phyloP scores from a whole-genome alignment of 1,284 basidiomycete genomes.

The Xanthoconium separans region DNA sequence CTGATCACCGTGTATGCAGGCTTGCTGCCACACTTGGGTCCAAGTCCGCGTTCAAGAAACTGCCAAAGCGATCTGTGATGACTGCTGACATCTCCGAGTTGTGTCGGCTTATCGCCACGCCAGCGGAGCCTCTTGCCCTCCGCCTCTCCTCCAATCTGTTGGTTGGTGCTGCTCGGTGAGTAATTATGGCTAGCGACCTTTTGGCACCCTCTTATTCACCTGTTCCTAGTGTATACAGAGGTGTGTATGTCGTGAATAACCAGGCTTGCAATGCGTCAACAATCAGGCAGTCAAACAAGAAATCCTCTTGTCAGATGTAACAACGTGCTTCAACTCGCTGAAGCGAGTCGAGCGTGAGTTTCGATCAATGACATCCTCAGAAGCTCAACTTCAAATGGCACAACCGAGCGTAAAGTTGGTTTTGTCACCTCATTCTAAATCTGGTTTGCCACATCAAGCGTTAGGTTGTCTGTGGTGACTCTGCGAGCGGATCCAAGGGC shows the following conservation, averaged over 20 bases:
- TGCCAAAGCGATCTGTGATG: slow-evolving; percentile 77
- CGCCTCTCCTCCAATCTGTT: slow-evolving; percentile 84
- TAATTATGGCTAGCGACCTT: slow-evolving; percentile 2
- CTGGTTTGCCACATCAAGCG: not conserved
- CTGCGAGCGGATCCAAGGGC: slow-evolving; percentile 53
- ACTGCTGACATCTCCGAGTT: slow-evolving; percentile 78
- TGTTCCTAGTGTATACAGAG: slow-evolving; percentile 65
- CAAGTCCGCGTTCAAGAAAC: slow-evolving; percentile 78
- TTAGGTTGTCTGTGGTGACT: slow-evolving; percentile 60
- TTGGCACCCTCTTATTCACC: slow-evolving; percentile 28
- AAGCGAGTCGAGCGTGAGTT: slow-evolving; percentile 73
- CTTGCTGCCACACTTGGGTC: slow-evolving; percentile 86
- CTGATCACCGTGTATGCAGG: slow-evolving; percentile 45
- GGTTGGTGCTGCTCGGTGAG: slow-evolving; percentile 82
- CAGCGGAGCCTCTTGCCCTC: slow-evolving; percentile 81
- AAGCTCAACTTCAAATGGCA: slow-evolving; percentile 62
- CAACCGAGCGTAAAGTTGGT: slow-evolving; percentile 62
- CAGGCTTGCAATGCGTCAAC: not conserved
- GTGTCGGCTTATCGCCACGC: slow-evolving; percentile 77
- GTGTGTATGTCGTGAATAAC: slow-evolving; percentile 32
- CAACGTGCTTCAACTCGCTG: slow-evolving; percentile 67
- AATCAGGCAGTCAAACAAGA: slow-evolving; percentile 73
- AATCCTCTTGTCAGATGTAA: slow-evolving; percentile 76
- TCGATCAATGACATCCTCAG: slow-evolving; percentile 41
- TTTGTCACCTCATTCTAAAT: not conserved